Percentiles rank a stretch among this genome's conserved stretches.
These are phyloP conservation scores for Austroboletus niveus DNA, from an alignment of 1,284 basidiomycete species.

Conservation along the genomic window DNA sequence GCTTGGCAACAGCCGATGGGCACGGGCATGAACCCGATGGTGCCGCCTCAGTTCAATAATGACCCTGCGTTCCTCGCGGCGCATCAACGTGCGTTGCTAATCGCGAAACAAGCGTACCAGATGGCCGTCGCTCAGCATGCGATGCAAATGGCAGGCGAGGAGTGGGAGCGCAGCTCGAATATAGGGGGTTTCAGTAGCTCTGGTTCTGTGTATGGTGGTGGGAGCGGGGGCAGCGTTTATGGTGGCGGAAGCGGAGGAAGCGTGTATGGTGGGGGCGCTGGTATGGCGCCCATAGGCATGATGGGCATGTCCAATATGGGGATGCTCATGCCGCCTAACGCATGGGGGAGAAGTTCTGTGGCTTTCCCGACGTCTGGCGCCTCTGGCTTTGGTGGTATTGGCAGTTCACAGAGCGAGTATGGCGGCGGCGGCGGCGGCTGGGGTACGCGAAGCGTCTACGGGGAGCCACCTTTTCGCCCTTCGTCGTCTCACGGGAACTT, in stretches of 20 bases:
- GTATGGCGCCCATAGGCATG: constrained; percentile 35
- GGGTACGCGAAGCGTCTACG: constrained; percentile 65
- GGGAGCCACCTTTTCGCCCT: constrained; percentile 54
- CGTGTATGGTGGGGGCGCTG: constrained; percentile 35
- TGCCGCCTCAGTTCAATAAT: constrained; percentile 30
- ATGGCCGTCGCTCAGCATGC: constrained; percentile 84
- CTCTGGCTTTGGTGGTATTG: constrained; percentile 52
- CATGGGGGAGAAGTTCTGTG: constrained; percentile 41
- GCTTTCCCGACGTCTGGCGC: constrained; percentile 52
- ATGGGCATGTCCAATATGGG: constrained; percentile 44
- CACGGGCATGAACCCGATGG: constrained; percentile 24
- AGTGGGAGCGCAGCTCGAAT: constrained; percentile 78
- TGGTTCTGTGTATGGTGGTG: constrained; percentile 33
- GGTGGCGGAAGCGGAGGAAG: constrained; percentile 36
- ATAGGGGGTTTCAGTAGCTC: constrained; percentile 37
- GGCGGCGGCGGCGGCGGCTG: constrained; percentile 50
- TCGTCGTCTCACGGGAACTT: constrained; percentile 25
- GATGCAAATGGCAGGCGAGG: constrained; percentile 76
- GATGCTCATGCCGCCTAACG: constrained; percentile 36
- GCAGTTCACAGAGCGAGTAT: constrained; percentile 51
- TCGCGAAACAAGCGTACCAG: constrained; percentile 82
- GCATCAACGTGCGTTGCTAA: constrained; percentile 79
- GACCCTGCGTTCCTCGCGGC: constrained; percentile 64
- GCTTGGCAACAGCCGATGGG: constrained; percentile 32
- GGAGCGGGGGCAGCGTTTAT: constrained; percentile 37